Evolutionary conservation across 306 rosid species (phyloP), one percentile per base, ranked within the genome.

Genomic region (Lotus japonicus): DNA sequence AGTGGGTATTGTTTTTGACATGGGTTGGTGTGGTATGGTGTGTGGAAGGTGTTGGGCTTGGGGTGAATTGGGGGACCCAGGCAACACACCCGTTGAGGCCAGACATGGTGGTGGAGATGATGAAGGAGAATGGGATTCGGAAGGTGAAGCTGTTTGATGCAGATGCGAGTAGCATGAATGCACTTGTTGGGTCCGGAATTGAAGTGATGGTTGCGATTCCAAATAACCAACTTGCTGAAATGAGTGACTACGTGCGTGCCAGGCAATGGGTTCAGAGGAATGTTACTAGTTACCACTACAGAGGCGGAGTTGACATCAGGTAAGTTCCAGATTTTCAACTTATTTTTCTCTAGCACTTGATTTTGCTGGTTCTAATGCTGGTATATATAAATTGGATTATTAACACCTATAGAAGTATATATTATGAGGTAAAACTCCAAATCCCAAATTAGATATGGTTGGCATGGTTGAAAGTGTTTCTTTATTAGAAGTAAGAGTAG

Each of bases 21-120:
- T 82, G 91, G 92, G 72, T 77, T 52, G 11, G 81, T 79, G 3
- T 35, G 21, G 17, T 35, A 63, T 28, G 15, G 43, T 23, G 54
- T 23, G 86, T 81, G 35, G 94, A 88, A 65, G 96, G 98, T 5
- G 36, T n/a, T n/a, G n/a, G 36, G 36, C 71, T 94, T 43, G 98
- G 98, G 10, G 92, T 94, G 70, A 94, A 94, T 49, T 94, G 98
- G 98, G 98, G 98, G 57, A 94, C 97, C 5, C 87, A 80, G 82
- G 96, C 98, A 1, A 86, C 89, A 5, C 98, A 88, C 59, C 43
- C 71, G 62, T 74, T 94, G 71, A 94, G 77, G 2, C 84, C 98
- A 28, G 78, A 80, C 63, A 81, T 83, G 2, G 83, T 94, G 81
- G 96, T 88, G 6, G 75, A 90, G 86, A 80, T 94, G 92, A 7